Base-by-base conservation (phyloP, 768 basidiomycete species). In the Thelephora ganbajun region DNA sequence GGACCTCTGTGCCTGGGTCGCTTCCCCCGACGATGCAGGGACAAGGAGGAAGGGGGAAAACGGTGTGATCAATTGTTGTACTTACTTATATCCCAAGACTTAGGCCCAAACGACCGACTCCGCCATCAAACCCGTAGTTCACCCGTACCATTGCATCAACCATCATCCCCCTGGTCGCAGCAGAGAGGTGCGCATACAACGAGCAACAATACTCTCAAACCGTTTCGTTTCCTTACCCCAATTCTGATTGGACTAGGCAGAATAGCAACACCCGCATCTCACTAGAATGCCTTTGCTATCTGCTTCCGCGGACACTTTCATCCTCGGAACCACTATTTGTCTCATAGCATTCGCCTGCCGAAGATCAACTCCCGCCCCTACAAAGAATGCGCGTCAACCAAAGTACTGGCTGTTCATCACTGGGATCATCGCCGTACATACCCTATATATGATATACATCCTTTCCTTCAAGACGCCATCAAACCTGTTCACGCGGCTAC, bases 401-500 rank as follows among this genome's bases (percentile, higher is more conserved):
- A 62, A 50, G 35, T 60, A 56, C 47, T 46, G 57, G 44, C 14
- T 23, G n/a, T 23, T 22, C 2, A 57, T 68, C 42, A 69, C 66
- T 5, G 23, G 68, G 4, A 53, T 74, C 13, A 59, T 79, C 14
- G 62, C 75, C 5, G 47, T 69, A 13, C 77, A 83, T 54, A 69
- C 78, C 0, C 54, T 79, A 19, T 73, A 67, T 52, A 62, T 71
- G 18, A 59, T 77, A 14, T 67, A 76, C 55, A 57, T 56, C 19
- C 49, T 79, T 7, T 56, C 74, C 30, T 60, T 74, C 12, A 59
- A 63, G 19, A 70, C 69, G 44, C 79, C 83, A 7, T 69, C 70
- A 42, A 85, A 85, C 56, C 57, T 87, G 30, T 87, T 83, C 59
- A 65, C 63, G 35, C 61, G 66, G 2, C 64, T 84, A n/a, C 55